A percentile compares a stretch with the other conserved stretches of the same genome.
Conservation (phyloP, 2,329 filamentous ascomycete species). For the Fusarium sp. region DNA sequence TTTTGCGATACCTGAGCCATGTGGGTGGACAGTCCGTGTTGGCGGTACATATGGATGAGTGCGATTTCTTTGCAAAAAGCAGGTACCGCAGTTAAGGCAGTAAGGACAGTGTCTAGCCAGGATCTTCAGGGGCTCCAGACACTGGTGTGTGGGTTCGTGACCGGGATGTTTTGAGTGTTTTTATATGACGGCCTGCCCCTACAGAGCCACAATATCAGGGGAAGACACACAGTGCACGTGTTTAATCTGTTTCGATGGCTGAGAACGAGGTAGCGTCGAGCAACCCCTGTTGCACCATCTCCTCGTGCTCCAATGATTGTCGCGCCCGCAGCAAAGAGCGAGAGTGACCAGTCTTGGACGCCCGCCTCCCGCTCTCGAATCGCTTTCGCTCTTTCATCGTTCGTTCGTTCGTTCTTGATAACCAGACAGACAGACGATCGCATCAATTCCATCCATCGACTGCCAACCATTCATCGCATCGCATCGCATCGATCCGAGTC, state of each 20-base stretch:
- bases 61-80: not conserved
- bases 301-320: slow-evolving; percentile 40
- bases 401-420: slow-evolving; percentile 43
- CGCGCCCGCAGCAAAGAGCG: slow-evolving; percentile 25
- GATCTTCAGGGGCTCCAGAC: slow-evolving; percentile 29
- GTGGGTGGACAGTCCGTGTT: slow-evolving; percentile 2
- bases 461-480: slow-evolving; percentile 29
- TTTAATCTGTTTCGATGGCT: slow-evolving; percentile 42
- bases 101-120: slow-evolving; percentile 27
- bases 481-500: slow-evolving; percentile 22
- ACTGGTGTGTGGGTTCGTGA: slow-evolving; percentile 27
- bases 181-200: slow-evolving; percentile 11
- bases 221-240: slow-evolving; percentile 32
- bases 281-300: slow-evolving; percentile 40
- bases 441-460: slow-evolving; percentile 37
- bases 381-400: slow-evolving; percentile 45
- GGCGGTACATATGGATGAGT: slow-evolving; percentile 8
- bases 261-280: slow-evolving; percentile 35
- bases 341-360: slow-evolving; percentile 36
- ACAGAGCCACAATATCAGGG: slow-evolving; percentile 35
- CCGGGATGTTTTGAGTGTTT: slow-evolving; percentile 21
- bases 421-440: slow-evolving; percentile 29
- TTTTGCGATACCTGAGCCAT: slow-evolving; percentile 34
- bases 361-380: slow-evolving; percentile 24
- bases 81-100: slow-evolving; percentile 14